Percentiles rank a stretch among this genome's conserved stretches.
phyloP scores from a whole-genome alignment of 306 rosid species.

The Sicyos edulis region DNA sequence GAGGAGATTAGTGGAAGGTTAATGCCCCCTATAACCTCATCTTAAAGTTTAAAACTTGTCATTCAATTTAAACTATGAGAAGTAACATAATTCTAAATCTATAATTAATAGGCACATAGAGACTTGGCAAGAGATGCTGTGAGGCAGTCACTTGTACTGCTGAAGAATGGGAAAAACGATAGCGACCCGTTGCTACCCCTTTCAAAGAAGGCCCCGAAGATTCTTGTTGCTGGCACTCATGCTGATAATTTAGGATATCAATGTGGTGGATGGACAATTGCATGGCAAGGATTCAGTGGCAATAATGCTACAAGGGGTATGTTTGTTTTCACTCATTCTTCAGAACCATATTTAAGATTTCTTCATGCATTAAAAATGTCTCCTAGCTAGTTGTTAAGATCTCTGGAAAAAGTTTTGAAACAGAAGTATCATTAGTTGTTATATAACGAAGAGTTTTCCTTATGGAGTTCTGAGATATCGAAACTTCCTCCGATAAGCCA shows the following conservation, averaged over 20 bases:
- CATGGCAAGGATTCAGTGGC: slow-evolving; percentile 91
- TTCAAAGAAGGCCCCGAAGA: slow-evolving; percentile 54
- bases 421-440: neutral
- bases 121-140: slow-evolving; percentile 95
- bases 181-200: slow-evolving; percentile 70
- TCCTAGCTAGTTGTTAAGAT: neutral
- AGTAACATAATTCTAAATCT: neutral
- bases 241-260: slow-evolving; percentile 96
- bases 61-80: neutral
- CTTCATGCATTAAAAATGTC: neutral
- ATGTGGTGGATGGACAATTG: slow-evolving; percentile 97
- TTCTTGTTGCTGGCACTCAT: slow-evolving; percentile 79
- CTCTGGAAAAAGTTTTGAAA: neutral
- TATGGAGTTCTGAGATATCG: neutral
- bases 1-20: no score
- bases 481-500: neutral
- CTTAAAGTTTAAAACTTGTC: neutral
- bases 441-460: neutral
- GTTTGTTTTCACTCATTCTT: slow-evolving; percentile 24
- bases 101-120: slow-evolving; percentile 55
- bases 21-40: neutral
- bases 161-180: slow-evolving; percentile 78
- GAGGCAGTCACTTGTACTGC: slow-evolving; percentile 78
- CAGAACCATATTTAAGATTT: neutral
- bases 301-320: slow-evolving; percentile 68